Conservation (phyloP, 768 basidiomycete genomes). For the Hysterangium stoloniferum region DNA sequence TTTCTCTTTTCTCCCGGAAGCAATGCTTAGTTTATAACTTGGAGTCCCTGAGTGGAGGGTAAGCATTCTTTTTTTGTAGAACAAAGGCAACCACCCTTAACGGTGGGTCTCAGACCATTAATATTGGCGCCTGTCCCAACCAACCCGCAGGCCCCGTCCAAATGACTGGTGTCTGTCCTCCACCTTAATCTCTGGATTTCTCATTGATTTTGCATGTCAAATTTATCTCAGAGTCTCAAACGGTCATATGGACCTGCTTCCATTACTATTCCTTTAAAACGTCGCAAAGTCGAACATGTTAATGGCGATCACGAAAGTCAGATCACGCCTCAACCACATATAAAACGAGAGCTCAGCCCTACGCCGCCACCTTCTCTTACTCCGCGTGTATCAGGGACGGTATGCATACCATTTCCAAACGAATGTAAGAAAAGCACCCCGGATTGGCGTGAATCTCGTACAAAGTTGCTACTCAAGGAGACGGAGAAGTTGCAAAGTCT, state of each 20-base stretch:
- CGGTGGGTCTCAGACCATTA: too few relatives aligned
- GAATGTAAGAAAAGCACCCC: not conserved
- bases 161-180: too few relatives aligned
- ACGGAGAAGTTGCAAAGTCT: constrained; percentile 1
- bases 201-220: not conserved
- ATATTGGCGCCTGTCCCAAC: too few relatives aligned
- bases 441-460: constrained; percentile 2
- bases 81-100: too few relatives aligned
- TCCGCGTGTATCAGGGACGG: constrained; percentile 1
- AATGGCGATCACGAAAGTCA: not conserved
- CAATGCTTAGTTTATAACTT: not conserved
- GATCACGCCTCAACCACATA: not conserved
- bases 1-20: not conserved
- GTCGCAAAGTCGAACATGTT: not conserved
- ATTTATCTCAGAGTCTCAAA: not conserved
- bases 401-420: not conserved
- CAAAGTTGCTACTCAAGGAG: not conserved
- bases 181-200: too few relatives aligned
- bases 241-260: not conserved
- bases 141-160: too few relatives aligned
- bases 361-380: not conserved
- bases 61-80: too few relatives aligned
- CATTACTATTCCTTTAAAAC: not conserved
- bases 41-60: too few relatives aligned
- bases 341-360: constrained; percentile 10